Evolutionary conservation across 306 rosid species (phyloP).

Genomic region (Vicia faba): DNA sequence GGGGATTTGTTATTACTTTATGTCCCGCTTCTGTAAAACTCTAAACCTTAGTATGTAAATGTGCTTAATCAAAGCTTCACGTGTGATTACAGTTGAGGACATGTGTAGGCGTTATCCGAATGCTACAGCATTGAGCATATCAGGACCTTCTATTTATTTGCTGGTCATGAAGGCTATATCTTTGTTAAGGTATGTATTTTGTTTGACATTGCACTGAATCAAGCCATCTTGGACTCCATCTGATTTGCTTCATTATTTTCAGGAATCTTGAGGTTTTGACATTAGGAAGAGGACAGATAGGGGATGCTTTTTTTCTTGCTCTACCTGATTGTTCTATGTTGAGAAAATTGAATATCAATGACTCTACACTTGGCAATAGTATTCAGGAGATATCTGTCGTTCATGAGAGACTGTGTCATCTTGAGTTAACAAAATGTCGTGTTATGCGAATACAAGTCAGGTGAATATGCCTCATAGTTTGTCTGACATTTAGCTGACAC

Average conservation of each 20-base stretch:
- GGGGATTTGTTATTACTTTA: not conserved
- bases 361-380: conserved; percentile 86
- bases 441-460: conserved; percentile 92
- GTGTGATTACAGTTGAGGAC: conserved; percentile 75
- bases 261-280: conserved; percentile 88
- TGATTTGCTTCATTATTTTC: conserved; percentile 41
- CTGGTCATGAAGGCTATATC: conserved; percentile 82
- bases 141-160: conserved; percentile 64
- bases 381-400: conserved; percentile 77
- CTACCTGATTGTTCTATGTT: conserved; percentile 70
- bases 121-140: conserved; percentile 83
- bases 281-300: conserved; percentile 78
- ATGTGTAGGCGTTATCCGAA: conserved; percentile 96
- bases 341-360: conserved; percentile 73
- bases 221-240: conserved; percentile 25
- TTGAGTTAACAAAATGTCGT: conserved; percentile 87
- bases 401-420: conserved; percentile 81
- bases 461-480: conserved; percentile 45
- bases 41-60: not conserved
- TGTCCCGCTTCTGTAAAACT: not conserved
- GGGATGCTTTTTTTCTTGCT: conserved; percentile 78
- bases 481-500: conserved; percentile 1
- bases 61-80: conserved; percentile 37
- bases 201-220: not conserved
- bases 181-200: conserved; percentile 61